Evolutionary conservation across 306 rosid genomes (phyloP), one percentile per base, ranked within the genome.

Genomic region (Datisca glomerata): DNA sequence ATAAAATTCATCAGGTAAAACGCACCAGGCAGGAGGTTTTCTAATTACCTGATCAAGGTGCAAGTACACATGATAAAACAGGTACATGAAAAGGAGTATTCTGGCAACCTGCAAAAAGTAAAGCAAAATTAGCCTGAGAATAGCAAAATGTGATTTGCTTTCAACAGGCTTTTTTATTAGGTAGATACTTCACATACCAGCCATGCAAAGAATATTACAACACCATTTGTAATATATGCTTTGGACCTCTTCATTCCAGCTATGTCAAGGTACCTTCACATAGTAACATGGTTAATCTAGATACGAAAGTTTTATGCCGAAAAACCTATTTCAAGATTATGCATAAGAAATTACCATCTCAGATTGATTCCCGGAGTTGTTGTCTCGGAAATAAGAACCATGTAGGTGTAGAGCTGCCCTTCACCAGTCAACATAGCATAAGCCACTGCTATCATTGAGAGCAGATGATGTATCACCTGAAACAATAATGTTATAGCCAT

Each of bases 351-450:
- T 49, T 78, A 89, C 98, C 96, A 89, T 89, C 98, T 80, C 81
- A 89, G 80, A 60, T 89, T 89, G 66, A 84, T 71, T 42, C 93
- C 98, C 4, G 98, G 95, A 40, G 98, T 89, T 25, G 98, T 84
- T 51, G 86, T 75, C 74, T 89, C 98, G 1, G 98, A 89, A 45
- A 89, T 81, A 45, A 89, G 84, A 57, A 89, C 81, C 98, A 89
- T 80, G 69, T 63, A 89, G 11, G 81, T 75, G 62, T 89, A 89
- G 8, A 89, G 72, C 60, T 84, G 98, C 53, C 84, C 98, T 69
- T 89, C 92, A 38, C 98, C 84, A 13, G 79, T 72, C 71, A 80
- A 58, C 93, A 89, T 80, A 13, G 98, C 63, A 66, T 77, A 89
- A 37, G 91, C 74, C 57, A 84, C 60, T 21, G 98, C 78, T 59